phyloP scores from a whole-genome alignment of 2,329 filamentous ascomycete genomes.

The Fonsecaea pugnacius region DNA sequence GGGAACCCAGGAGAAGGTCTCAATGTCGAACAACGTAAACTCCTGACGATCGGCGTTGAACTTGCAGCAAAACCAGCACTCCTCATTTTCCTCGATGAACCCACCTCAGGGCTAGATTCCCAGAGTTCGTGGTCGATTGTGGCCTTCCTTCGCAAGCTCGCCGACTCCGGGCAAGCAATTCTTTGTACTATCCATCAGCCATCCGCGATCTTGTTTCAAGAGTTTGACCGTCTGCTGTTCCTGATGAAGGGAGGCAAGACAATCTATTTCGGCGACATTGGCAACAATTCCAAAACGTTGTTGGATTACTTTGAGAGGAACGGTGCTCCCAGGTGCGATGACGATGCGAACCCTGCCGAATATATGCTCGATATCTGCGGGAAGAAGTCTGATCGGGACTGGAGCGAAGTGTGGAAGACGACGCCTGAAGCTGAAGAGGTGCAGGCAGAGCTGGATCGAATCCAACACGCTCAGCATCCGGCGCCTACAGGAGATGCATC shows the following conservation, averaged over 20 bases:
- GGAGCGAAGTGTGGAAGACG: conserved; percentile 65
- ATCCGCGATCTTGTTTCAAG: conserved; percentile 57
- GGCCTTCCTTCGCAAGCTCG: conserved; percentile 61
- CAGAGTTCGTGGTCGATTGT: conserved; percentile 69
- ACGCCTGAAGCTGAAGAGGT: conserved; percentile 60
- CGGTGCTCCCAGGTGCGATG: conserved; percentile 67
- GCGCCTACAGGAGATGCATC: conserved; percentile 48
- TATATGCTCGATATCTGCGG: conserved; percentile 51
- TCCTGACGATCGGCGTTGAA: conserved; percentile 90
- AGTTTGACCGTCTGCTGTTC: conserved; percentile 75
- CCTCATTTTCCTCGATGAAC: conserved; percentile 69
- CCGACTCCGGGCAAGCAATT: conserved; percentile 57
- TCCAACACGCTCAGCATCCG: conserved; percentile 56
- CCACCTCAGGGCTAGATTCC: conserved; percentile 64
- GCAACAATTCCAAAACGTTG: conserved; percentile 69
- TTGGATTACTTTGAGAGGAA: conserved; percentile 77
- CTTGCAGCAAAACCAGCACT: conserved; percentile 70
- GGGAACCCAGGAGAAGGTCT: conserved; percentile 81
- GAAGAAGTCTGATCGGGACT: conserved; percentile 65
- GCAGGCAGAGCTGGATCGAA: conserved; percentile 61
- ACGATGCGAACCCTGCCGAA: conserved; percentile 77
- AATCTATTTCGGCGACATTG: conserved; percentile 83
- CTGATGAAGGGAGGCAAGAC: conserved; percentile 75
- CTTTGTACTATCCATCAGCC: conserved; percentile 63
- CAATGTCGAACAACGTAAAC: conserved; percentile 67